Percentiles rank a stretch among this genome's conserved stretches.
These are phyloP conservation scores for Candida bentonensis DNA, from an alignment of 805 yeast species.

Conservation along the genomic window DNA sequence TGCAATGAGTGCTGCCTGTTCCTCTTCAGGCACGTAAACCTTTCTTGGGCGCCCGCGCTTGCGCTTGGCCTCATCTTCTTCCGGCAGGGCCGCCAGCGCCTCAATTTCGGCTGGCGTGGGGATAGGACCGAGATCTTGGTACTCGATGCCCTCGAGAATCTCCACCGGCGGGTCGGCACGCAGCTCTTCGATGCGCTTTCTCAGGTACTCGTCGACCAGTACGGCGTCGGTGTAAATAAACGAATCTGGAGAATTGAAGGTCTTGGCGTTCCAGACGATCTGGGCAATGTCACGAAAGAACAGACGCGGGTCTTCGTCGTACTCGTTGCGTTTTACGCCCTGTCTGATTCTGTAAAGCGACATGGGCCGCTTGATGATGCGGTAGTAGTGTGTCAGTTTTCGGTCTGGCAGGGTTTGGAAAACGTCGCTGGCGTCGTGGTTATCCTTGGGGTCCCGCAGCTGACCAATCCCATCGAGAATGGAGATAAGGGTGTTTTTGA, in stretches of 20 bases:
- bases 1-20: neutral
- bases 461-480: slow-evolving; percentile 21
- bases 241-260: slow-evolving; percentile 61
- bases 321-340: slow-evolving; percentile 38
- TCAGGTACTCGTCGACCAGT: slow-evolving; percentile 38
- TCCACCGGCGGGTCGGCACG: slow-evolving; percentile 26
- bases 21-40: neutral
- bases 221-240: slow-evolving; percentile 56
- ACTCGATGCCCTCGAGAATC: slow-evolving; percentile 25
- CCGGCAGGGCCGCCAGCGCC: slow-evolving; percentile 2
- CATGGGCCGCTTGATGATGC: slow-evolving; percentile 64
- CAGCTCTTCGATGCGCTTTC: slow-evolving; percentile 35
- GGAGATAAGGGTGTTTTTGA: slow-evolving; percentile 8
- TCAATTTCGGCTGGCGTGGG: slow-evolving; percentile 31
- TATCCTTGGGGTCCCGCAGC: slow-evolving; percentile 15
- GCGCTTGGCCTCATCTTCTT: slow-evolving; percentile 4
- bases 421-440: slow-evolving; percentile 32
- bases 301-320: slow-evolving; percentile 41
- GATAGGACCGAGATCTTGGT: slow-evolving; percentile 58
- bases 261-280: slow-evolving; percentile 81
- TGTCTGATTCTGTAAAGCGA: slow-evolving; percentile 58
- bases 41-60: slow-evolving; percentile 68
- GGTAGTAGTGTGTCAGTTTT: slow-evolving; percentile 67
- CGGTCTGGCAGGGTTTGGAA: slow-evolving; percentile 64
- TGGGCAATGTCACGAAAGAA: slow-evolving; percentile 70